Conservation (phyloP, 2,329 filamentous ascomycete species). For the Neopestalotiopsis clavispora region DNA sequence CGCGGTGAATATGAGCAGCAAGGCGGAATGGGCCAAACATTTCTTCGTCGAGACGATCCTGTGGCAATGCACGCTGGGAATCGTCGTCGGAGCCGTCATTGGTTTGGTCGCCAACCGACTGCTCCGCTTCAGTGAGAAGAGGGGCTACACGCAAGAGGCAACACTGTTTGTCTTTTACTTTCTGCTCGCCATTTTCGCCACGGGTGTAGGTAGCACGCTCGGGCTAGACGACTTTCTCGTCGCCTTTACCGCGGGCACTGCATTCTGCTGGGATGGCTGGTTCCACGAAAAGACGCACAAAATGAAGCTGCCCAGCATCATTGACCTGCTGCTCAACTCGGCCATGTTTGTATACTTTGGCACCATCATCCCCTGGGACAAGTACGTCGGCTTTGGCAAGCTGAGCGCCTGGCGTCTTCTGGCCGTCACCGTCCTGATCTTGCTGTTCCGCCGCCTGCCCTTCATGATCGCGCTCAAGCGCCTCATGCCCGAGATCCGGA, state of each 20-base stretch:
- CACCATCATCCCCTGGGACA: constrained; percentile 29
- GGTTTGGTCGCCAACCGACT: constrained; percentile 53
- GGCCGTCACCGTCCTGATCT: constrained; percentile 24
- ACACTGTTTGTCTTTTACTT: constrained; percentile 58
- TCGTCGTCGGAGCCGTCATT: constrained; percentile 55
- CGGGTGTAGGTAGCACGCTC: constrained; percentile 62
- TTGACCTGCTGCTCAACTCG: constrained; percentile 32
- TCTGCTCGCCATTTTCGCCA: constrained; percentile 51
- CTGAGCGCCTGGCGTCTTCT: constrained; percentile 22
- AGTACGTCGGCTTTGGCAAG: constrained; percentile 17
- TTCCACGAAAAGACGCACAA: constrained; percentile 4
- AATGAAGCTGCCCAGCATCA: constrained; percentile 7
- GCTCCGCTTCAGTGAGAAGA: constrained; percentile 48
- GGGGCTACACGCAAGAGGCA: constrained; percentile 60
- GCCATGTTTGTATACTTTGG: constrained; percentile 32
- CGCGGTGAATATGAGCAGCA: constrained; percentile 35
- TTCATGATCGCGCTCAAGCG: constrained; percentile 24
- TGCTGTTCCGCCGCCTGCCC: constrained; percentile 28
- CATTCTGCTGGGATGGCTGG: constrained; percentile 56
- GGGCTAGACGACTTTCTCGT: constrained; percentile 66
- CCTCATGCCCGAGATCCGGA: constrained; percentile 23
- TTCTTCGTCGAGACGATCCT: constrained; percentile 5
- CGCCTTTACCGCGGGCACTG: constrained; percentile 64
- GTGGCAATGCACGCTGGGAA: constrained; percentile 60
- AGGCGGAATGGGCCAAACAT: neutral